Percentiles rank a stretch among this genome's conserved stretches.
Evolutionary conservation across 768 basidiomycete genomes (phyloP).

Genomic region (Phaeotremella skinneri): DNA sequence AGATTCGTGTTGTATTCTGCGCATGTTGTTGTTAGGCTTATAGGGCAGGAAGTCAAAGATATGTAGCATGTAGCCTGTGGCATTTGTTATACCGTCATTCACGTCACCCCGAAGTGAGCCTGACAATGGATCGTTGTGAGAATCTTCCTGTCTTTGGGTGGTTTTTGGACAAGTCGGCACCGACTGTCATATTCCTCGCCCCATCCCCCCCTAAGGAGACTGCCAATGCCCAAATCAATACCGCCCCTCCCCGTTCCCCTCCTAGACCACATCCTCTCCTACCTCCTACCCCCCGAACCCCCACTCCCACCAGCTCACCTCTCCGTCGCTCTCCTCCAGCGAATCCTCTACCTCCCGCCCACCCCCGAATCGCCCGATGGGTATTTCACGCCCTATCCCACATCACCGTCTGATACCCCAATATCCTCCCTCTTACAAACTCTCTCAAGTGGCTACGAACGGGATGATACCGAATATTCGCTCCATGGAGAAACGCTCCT

Average conservation of each 20-base stretch:
- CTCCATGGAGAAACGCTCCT: conserved; percentile 14
- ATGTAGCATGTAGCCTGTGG: too few relatives aligned
- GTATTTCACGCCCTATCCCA: conserved; percentile 31
- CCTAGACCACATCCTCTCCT: conserved; percentile 27
- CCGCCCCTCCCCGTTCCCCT: conserved; percentile 26
- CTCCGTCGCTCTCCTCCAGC: conserved; percentile 33
- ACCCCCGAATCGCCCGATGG: conserved; percentile 30
- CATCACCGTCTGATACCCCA: conserved; percentile 6
- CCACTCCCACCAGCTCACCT: conserved; percentile 36
- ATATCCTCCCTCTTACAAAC: neutral
- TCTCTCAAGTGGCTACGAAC: conserved; percentile 2
- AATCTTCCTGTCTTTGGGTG: too few relatives aligned
- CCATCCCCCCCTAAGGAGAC: too few relatives aligned
- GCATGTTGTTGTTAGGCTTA: too few relatives aligned
- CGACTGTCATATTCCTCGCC: neutral
- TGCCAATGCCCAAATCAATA: too few relatives aligned
- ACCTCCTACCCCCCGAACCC: conserved; percentile 31
- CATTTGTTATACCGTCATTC: too few relatives aligned
- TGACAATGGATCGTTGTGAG: too few relatives aligned
- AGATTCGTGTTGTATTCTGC: too few relatives aligned
- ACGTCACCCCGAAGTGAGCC: too few relatives aligned
- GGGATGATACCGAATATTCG: conserved; percentile 15
- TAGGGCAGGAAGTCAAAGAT: too few relatives aligned
- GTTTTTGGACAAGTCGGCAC: neutral
- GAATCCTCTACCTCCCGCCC: conserved; percentile 41